Conservation (phyloP, 179 eudicot genomes). For the Carnegiea gigantea region DNA sequence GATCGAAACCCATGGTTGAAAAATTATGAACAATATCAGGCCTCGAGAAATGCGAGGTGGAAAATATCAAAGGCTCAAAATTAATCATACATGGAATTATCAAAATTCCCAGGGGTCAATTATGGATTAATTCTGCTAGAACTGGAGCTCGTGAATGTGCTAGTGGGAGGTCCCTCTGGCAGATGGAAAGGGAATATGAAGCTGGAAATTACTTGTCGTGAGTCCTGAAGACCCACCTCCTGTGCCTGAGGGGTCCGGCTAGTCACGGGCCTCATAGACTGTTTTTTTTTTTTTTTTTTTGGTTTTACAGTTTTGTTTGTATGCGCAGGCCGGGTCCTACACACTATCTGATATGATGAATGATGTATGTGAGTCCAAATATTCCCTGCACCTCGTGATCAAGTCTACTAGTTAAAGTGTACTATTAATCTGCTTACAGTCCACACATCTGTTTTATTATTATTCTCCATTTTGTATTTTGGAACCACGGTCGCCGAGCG, state of each 20-base stretch:
- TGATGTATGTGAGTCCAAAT: background rate
- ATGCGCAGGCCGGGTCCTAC: background rate
- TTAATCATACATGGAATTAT: background rate
- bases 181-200: slow-evolving; percentile 19
- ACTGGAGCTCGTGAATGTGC: slow-evolving; percentile 13
- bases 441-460: too few relatives aligned
- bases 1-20: background rate
- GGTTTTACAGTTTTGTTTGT: background rate
- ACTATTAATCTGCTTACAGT: background rate
- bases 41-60: background rate
- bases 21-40: background rate
- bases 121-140: background rate
- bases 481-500: too few relatives aligned
- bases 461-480: too few relatives aligned
- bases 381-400: slow-evolving; percentile 20
- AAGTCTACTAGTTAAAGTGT: background rate
- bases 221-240: background rate
- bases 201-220: slow-evolving; percentile 8
- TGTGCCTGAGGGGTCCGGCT: slow-evolving; percentile 12
- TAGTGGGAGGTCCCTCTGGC: background rate
- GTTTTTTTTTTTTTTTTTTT: background rate
- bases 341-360: too few relatives aligned
- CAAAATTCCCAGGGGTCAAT: background rate
- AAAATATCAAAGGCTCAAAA: background rate
- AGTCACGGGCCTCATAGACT: slow-evolving; percentile 23